phyloP scores from a whole-genome alignment of 2,329 filamentous ascomycete genomes.

The Phaeosphaeria sp. region DNA sequence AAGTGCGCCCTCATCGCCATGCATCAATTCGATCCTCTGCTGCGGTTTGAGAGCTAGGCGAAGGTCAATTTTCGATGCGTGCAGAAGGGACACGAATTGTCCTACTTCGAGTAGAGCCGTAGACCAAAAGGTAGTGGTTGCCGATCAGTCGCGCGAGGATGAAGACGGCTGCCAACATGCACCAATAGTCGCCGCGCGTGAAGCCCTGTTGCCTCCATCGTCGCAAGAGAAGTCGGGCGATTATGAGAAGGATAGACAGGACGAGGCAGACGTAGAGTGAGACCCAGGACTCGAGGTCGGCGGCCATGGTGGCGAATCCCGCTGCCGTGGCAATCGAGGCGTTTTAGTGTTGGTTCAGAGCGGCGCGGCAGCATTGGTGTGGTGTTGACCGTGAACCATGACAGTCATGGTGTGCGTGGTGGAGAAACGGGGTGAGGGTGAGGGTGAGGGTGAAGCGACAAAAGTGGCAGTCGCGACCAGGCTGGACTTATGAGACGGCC shows the following conservation, averaged over 20 bases:
- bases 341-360: neutral
- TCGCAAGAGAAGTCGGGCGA: constrained; percentile 15
- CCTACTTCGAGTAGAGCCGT: constrained; percentile 25
- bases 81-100: neutral
- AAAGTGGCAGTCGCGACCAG: neutral
- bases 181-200: constrained; percentile 24
- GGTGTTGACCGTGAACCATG: neutral
- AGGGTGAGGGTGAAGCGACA: neutral
- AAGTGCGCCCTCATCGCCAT: neutral
- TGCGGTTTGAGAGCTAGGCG: neutral
- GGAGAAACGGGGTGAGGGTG: neutral
- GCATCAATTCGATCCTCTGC: neutral
- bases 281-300: constrained; percentile 8
- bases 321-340: neutral
- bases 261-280: constrained; percentile 24
- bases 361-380: neutral
- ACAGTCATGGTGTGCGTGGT: neutral
- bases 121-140: constrained; percentile 20
- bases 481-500: neutral
- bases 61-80: neutral
- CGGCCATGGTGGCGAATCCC: neutral
- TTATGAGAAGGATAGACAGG: constrained; percentile 18
- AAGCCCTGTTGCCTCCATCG: constrained; percentile 17
- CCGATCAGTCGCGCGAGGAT: constrained; percentile 16
- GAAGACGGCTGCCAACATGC: constrained; percentile 16